Conservation (phyloP, 2,329 filamentous ascomycete species). For the Xylaria sp. region DNA sequence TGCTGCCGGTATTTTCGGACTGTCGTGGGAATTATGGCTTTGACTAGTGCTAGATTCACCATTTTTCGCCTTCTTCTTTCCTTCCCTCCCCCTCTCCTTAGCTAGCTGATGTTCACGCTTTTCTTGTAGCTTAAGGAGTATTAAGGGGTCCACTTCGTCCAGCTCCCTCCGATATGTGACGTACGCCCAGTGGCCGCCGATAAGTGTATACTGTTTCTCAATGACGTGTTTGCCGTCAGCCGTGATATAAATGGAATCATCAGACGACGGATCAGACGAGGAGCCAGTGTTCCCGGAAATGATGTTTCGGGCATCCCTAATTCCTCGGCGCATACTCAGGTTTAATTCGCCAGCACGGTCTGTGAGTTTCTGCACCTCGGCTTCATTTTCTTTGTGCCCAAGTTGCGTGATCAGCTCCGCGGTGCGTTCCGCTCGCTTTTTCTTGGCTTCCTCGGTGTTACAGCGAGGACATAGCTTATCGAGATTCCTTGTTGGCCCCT, state of each 20-base stretch:
- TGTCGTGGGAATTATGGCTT: too few species aligned
- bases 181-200: constrained; percentile 32
- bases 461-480: constrained; percentile 47
- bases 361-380: neutral
- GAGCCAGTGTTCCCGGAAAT: neutral
- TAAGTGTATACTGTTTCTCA: constrained; percentile 9
- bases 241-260: neutral
- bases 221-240: constrained; percentile 15
- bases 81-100: neutral
- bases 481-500: constrained; percentile 32
- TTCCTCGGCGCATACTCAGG: neutral
- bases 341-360: neutral
- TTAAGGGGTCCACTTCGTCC: constrained; percentile 10
- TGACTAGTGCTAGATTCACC: neutral
- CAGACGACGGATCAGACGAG: too few species aligned
- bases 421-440: neutral
- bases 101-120: neutral
- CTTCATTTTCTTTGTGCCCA: neutral
- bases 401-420: constrained; percentile 11
- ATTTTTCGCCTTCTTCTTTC: neutral
- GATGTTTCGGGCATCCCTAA: neutral
- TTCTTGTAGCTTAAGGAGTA: neutral
- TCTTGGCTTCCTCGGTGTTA: constrained; percentile 35
- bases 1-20: neutral
- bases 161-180: constrained; percentile 6